A percentile compares a stretch with the other conserved stretches of the same genome.
phyloP scores from a whole-genome alignment of 768 basidiomycete species.

The Termitomyces sp. region DNA sequence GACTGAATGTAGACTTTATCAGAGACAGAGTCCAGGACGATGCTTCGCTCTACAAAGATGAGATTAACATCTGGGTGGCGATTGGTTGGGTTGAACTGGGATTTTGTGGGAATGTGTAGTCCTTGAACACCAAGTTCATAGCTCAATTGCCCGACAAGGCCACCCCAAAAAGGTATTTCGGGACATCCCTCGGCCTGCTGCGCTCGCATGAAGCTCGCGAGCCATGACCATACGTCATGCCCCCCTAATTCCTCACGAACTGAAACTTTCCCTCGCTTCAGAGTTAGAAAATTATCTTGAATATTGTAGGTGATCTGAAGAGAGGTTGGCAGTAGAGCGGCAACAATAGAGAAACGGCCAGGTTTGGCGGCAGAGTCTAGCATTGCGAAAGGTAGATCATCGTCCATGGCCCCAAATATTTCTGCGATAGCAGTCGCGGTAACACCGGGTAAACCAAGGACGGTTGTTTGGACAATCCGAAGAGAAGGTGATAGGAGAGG shows the following conservation, averaged over 20 bases:
- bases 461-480: slow-evolving; percentile 28
- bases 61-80: slow-evolving; percentile 72
- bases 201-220: slow-evolving; percentile 63
- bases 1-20: slow-evolving; percentile 62
- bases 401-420: slow-evolving; percentile 54
- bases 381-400: slow-evolving; percentile 60
- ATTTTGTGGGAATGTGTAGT: slow-evolving; percentile 40
- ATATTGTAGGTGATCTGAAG: slow-evolving; percentile 57
- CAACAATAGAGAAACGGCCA: slow-evolving; percentile 73
- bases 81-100: slow-evolving; percentile 15
- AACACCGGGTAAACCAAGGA: slow-evolving; percentile 42
- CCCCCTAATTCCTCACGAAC: slow-evolving; percentile 41
- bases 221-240: slow-evolving; percentile 73
- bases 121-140: slow-evolving; percentile 74
- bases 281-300: slow-evolving; percentile 43
- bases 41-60: slow-evolving; percentile 74
- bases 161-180: slow-evolving; percentile 80
- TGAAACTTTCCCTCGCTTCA: slow-evolving; percentile 35
- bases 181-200: slow-evolving; percentile 38
- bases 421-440: slow-evolving; percentile 53
- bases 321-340: slow-evolving; percentile 50
- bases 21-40: slow-evolving; percentile 59
- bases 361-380: slow-evolving; percentile 78
- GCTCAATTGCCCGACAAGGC: slow-evolving; percentile 72
- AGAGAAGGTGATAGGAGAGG: slow-evolving; percentile 22